Evolutionary conservation across 257 asterid species (phyloP).

Genomic region (Misopates orontium): DNA sequence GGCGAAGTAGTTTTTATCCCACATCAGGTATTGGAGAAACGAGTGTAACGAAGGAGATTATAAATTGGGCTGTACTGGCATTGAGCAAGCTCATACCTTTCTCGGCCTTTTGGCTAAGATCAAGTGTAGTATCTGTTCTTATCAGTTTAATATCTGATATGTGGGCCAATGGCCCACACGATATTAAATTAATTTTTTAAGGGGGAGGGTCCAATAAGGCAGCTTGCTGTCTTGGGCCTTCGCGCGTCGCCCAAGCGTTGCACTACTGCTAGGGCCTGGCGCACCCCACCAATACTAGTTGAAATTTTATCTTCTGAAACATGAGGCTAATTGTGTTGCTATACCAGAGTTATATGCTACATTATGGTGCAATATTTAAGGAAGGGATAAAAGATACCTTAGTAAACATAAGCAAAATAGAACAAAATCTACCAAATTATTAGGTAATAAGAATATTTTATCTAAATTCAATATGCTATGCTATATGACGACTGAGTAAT

Average conservation of each 20-base stretch:
- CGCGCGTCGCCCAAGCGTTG: constrained; percentile 21
- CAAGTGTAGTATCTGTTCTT: constrained; percentile 45
- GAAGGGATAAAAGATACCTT: neutral
- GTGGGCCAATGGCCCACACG: constrained; percentile 15
- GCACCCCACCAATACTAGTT: constrained; percentile 7
- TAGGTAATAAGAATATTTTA: constrained; percentile 5
- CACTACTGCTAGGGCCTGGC: constrained; percentile 15
- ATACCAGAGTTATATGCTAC: too few species aligned
- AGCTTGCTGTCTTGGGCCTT: constrained; percentile 27
- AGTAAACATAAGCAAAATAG: neutral
- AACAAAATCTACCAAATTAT: constrained; percentile 11
- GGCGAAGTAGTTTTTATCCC: too few species aligned
- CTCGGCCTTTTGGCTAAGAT: constrained; percentile 50
- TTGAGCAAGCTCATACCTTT: constrained; percentile 41
- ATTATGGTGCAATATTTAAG: too few species aligned
- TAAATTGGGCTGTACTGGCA: too few species aligned
- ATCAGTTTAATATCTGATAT: constrained; percentile 39
- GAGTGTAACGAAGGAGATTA: too few species aligned
- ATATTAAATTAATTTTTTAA: constrained; percentile 7
- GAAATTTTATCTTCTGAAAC: too few species aligned
- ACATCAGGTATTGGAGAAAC: too few species aligned
- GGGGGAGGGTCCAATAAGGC: constrained; percentile 11
- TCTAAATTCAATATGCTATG: too few species aligned
- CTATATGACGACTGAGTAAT: too few species aligned
- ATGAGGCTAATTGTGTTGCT: too few species aligned